Percentiles rank a stretch among this genome's conserved stretches.
Conservation (phyloP, 1,139 yeast genomes). For the Scheffersomyces insectosa region DNA sequence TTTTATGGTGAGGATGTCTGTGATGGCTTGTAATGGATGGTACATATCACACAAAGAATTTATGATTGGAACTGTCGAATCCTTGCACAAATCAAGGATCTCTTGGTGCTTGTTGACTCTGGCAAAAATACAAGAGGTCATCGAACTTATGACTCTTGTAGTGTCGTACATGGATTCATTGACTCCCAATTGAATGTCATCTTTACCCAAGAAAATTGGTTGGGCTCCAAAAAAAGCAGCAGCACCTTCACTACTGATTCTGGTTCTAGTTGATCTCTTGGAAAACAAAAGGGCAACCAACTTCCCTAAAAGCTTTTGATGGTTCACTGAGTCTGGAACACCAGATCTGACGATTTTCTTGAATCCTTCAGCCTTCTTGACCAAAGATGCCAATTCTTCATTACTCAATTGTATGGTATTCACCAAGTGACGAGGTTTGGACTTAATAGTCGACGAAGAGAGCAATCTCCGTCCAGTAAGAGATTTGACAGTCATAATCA, state of each 20-base stretch:
- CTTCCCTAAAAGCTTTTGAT: constrained; percentile 70
- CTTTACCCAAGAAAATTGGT: constrained; percentile 95
- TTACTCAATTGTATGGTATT: constrained; percentile 75
- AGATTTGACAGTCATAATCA: constrained; percentile 7
- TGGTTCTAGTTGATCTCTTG: constrained; percentile 92
- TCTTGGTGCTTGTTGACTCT: constrained; percentile 86
- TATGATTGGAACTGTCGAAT: constrained; percentile 86
- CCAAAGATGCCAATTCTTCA: constrained; percentile 66
- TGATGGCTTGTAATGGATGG: constrained; percentile 94
- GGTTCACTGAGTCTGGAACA: constrained; percentile 42
- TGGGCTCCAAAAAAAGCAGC: constrained; percentile 91
- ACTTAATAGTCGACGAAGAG: constrained; percentile 10
- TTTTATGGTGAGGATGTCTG: constrained; percentile 83
- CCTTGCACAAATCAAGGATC: constrained; percentile 70
- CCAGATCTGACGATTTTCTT: constrained; percentile 59
- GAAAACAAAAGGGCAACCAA: constrained; percentile 81
- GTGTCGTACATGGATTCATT: constrained; percentile 90
- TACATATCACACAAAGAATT: constrained; percentile 90
- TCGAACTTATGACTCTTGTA: constrained; percentile 83
- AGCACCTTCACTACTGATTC: constrained; percentile 94
- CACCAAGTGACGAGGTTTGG: constrained; percentile 66
- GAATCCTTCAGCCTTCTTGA: constrained; percentile 64
- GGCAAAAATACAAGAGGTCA: constrained; percentile 96
- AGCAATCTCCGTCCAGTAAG: constrained; percentile 8
- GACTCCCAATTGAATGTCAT: constrained; percentile 93